Evolutionary conservation across 169 alveolate species (phyloP).

Genomic region (Theileria equi): DNA sequence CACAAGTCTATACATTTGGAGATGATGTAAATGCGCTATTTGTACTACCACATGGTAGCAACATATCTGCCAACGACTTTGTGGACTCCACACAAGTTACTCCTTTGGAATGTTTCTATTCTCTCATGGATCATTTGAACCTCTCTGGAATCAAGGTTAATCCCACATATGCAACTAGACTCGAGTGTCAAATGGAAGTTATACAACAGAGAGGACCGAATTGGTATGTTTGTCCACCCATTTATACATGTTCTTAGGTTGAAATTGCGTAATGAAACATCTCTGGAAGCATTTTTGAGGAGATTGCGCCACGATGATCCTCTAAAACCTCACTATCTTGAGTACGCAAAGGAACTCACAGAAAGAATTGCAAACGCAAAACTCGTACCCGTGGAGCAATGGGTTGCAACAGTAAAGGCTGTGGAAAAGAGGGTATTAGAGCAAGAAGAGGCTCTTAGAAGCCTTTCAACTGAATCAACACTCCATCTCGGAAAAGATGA

Average conservation of each 20-base stretch:
- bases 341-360: slow-evolving; percentile 38
- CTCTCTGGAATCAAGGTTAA: slow-evolving; percentile 32
- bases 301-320: slow-evolving; percentile 62
- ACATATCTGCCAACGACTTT: slow-evolving; percentile 7
- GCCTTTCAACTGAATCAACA: too few relatives aligned
- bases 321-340: slow-evolving; percentile 21
- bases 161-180: slow-evolving; percentile 48
- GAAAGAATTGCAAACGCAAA: slow-evolving; percentile 47
- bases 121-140: slow-evolving; percentile 44
- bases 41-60: slow-evolving; percentile 36
- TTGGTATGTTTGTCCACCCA: slow-evolving; percentile 33
- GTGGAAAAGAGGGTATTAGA: slow-evolving; percentile 19
- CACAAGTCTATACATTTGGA: slow-evolving; percentile 43
- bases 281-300: slow-evolving; percentile 49
- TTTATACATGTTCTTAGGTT: slow-evolving; percentile 17
- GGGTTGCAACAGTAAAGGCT: slow-evolving; percentile 29
- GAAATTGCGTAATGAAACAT: slow-evolving; percentile 36
- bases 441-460: too few relatives aligned
- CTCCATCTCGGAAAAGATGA: too few relatives aligned
- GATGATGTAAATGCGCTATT: slow-evolving; percentile 50
- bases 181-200: slow-evolving; percentile 31
- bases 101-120: slow-evolving; percentile 54
- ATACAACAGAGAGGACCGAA: slow-evolving; percentile 62
- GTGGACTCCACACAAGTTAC: slow-evolving; percentile 24
- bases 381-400: slow-evolving; percentile 30